Percentiles rank a stretch among this genome's conserved stretches.
Evolutionary conservation across 2,329 filamentous ascomycete genomes (phyloP).

Genomic region (Paraphoma sp.): DNA sequence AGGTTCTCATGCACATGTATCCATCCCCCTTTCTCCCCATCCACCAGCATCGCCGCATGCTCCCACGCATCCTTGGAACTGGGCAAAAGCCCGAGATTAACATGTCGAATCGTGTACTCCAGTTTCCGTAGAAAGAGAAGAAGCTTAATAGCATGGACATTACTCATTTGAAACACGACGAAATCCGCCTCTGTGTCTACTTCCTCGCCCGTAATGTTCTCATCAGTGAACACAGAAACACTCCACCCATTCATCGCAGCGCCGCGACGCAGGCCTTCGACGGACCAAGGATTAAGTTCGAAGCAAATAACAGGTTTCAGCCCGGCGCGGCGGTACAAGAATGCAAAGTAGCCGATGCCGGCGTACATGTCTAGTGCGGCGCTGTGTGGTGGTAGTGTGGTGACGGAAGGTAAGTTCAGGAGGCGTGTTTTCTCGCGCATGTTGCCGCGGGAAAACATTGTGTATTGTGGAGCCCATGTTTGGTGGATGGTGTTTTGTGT

Average conservation of each 20-base stretch:
- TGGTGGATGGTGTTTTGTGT: constrained; percentile 79
- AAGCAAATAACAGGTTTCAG: constrained; percentile 77
- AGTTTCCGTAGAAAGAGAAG: not conserved
- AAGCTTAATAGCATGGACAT: constrained; percentile 37
- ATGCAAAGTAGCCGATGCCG: constrained; percentile 93
- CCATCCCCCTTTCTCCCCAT: constrained; percentile 59
- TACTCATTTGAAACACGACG: constrained; percentile 51
- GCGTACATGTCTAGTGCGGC: constrained; percentile 79
- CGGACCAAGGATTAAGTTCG: constrained; percentile 75
- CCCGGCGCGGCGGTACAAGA: constrained; percentile 75
- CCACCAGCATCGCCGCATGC: constrained; percentile 57
- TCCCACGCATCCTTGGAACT: constrained; percentile 58
- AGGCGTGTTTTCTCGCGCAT: constrained; percentile 85
- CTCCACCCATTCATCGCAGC: constrained; percentile 51
- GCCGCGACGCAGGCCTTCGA: constrained; percentile 54
- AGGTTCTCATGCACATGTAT: constrained; percentile 68
- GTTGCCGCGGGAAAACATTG: constrained; percentile 94
- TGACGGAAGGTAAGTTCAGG: constrained; percentile 54
- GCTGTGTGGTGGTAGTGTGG: constrained; percentile 19
- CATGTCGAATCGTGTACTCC: constrained; percentile 57
- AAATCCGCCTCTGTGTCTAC: constrained; percentile 24
- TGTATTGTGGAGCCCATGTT: constrained; percentile 86
- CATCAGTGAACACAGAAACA: constrained; percentile 10
- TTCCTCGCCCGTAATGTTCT: not conserved
- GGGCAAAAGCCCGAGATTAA: constrained; percentile 66